Evolutionary conservation across 306 rosid species (phyloP).

Genomic region (Spatholobus suberectus): DNA sequence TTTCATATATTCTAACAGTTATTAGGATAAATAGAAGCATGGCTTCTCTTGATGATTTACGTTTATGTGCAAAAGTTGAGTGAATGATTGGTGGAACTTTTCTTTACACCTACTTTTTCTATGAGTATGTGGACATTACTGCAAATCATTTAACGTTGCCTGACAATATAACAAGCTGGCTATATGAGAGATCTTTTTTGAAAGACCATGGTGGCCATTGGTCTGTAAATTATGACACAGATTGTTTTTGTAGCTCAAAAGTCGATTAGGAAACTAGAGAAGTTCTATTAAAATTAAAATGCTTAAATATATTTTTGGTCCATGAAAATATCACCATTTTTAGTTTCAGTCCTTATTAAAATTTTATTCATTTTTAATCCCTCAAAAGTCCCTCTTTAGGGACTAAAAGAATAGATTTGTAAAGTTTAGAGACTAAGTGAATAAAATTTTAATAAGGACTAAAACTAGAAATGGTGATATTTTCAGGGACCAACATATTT

Average conservation of each 20-base stretch:
- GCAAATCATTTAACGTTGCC: not conserved
- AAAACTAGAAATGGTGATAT: too few species aligned
- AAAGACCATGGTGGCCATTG: slow-evolving; percentile 3
- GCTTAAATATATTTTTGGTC: too few species aligned
- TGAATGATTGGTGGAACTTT: not conserved
- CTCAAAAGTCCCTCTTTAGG: too few species aligned
- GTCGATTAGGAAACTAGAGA: not conserved
- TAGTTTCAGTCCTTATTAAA: too few species aligned
- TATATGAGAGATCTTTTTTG: not conserved
- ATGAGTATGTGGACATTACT: not conserved
- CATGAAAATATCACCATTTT: too few species aligned
- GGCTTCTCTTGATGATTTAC: too few species aligned
- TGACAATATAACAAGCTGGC: not conserved
- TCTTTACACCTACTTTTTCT: not conserved
- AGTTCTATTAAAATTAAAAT: not conserved
- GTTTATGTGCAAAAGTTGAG: not conserved
- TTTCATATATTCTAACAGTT: not conserved
- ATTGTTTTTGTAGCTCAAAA: not conserved
- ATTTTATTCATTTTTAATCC: too few species aligned
- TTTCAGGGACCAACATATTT: too few species aligned
- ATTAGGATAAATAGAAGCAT: not conserved
- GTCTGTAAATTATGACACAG: not conserved
- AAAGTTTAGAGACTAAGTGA: too few species aligned
- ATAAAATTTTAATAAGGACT: too few species aligned
- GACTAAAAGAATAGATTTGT: too few species aligned